Percentiles rank a stretch among this genome's conserved stretches.
Evolutionary conservation across 2,329 filamentous ascomycete species (phyloP).

Genomic region (Apiospora koreana): DNA sequence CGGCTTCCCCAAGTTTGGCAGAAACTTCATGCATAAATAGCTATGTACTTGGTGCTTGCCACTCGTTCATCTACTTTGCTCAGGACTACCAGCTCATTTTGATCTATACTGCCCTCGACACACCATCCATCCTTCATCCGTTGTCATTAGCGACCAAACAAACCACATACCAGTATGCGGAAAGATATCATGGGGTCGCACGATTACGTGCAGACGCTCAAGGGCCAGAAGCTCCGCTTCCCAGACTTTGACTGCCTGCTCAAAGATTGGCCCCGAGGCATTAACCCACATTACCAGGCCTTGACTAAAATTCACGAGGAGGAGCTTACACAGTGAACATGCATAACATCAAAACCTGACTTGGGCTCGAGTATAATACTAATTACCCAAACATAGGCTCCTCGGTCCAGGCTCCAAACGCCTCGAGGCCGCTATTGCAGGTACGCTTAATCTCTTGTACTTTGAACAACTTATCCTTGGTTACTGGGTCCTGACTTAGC

Average conservation of each 20-base stretch:
- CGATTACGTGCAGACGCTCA: constrained; percentile 21
- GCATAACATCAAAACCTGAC: not conserved
- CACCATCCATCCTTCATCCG: too few relatives aligned
- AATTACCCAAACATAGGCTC: not conserved
- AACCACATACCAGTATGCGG: not conserved
- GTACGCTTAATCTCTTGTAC: not conserved
- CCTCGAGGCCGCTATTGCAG: constrained; percentile 8
- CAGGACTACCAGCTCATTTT: too few relatives aligned
- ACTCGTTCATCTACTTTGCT: too few relatives aligned
- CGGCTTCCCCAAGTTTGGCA: too few relatives aligned
- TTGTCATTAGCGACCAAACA: too few relatives aligned
- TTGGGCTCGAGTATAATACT: not conserved
- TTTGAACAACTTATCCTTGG: too few relatives aligned
- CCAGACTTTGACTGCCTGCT: constrained; percentile 18
- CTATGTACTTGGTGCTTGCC: too few relatives aligned
- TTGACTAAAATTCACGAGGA: constrained; percentile 15
- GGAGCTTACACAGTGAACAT: constrained; percentile 15
- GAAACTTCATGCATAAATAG: too few relatives aligned
- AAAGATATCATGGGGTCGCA: constrained; percentile 15
- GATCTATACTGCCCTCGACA: too few relatives aligned
- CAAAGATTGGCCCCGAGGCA: constrained; percentile 17
- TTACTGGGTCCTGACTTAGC: not conserved
- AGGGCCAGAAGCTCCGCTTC: constrained; percentile 19
- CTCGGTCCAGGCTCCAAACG: constrained; percentile 10
- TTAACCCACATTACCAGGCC: constrained; percentile 15